Evolutionary conservation across 495 filamentous ascomycete genomes (phyloP).

Genomic region (Penicillium longicatenatum): DNA sequence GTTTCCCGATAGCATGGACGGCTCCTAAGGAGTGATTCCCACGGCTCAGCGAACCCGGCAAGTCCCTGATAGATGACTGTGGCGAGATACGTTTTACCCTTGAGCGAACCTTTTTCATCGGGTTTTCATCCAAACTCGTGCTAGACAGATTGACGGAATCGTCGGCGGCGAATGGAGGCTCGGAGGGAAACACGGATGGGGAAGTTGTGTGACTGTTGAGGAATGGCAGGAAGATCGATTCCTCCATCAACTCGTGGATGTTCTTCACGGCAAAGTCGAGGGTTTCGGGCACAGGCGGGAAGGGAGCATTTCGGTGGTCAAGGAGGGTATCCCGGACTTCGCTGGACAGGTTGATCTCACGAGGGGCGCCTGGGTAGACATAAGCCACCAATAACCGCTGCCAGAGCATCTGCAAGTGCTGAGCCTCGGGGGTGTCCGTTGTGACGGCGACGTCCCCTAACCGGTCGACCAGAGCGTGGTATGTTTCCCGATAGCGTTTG

Average conservation of each 20-base stretch:
- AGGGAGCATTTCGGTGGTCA: constrained; percentile 56
- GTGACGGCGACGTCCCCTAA: constrained; percentile 39
- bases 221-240: constrained; percentile 68
- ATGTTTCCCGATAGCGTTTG: constrained; percentile 80
- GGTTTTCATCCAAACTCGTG: constrained; percentile 33
- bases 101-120: constrained; percentile 35
- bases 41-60: constrained; percentile 30
- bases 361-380: constrained; percentile 66
- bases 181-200: constrained; percentile 35
- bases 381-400: constrained; percentile 57
- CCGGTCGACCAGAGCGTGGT: constrained; percentile 55
- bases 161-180: constrained; percentile 33
- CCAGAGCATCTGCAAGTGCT: constrained; percentile 76
- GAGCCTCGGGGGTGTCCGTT: constrained; percentile 55
- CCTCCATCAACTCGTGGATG: constrained; percentile 95
- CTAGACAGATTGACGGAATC: constrained; percentile 38
- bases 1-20: constrained; percentile 37
- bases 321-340: constrained; percentile 82
- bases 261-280: constrained; percentile 89
- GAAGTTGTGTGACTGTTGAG: constrained; percentile 40
- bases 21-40: constrained; percentile 39
- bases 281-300: constrained; percentile 73
- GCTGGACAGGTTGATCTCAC: constrained; percentile 91
- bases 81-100: constrained; percentile 46
- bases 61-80: constrained; percentile 43